A percentile compares a stretch with the other conserved stretches of the same genome.
phyloP scores from a whole-genome alignment of 2,329 filamentous ascomycete species.

The Alternaria dauci region DNA sequence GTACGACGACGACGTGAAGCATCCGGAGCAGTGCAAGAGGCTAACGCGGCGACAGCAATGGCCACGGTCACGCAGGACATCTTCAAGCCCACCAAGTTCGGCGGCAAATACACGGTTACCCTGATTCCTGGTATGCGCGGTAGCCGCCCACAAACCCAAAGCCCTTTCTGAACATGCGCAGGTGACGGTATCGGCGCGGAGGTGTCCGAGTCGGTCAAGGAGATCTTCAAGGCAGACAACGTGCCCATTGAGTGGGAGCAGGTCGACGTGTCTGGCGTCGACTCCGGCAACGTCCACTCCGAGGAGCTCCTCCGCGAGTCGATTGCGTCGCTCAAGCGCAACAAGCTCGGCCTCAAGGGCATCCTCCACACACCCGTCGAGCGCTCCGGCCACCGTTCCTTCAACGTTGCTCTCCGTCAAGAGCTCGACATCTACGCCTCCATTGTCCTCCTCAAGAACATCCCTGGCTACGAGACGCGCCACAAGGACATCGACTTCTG shows the following conservation, averaged over 20 bases:
- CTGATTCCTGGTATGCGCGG: conserved; percentile 81
- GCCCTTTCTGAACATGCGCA: conserved; percentile 46
- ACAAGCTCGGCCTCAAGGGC: conserved; percentile 99
- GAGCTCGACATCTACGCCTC: conserved; percentile 99
- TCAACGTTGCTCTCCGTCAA: conserved; percentile 99
- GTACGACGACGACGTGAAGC: conserved; percentile 53
- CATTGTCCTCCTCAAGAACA: conserved; percentile 99
- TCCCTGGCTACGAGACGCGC: conserved; percentile 96
- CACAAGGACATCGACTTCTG: conserved; percentile 97
- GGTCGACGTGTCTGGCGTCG: conserved; percentile 91
- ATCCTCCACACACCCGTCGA: conserved; percentile 98
- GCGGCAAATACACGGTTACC: conserved; percentile 98
- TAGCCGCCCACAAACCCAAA: conserved; percentile 22
- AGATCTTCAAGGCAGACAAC: conserved; percentile 99
- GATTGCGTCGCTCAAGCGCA: conserved; percentile 93
- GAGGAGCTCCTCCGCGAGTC: conserved; percentile 96
- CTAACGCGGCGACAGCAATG: conserved; percentile 42
- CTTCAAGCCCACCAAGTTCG: conserved; percentile 99
- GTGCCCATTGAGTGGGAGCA: conserved; percentile 99
- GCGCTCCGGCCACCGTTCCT: conserved; percentile 96
- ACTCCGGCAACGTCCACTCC: conserved; percentile 83
- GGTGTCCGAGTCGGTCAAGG: conserved; percentile 97
- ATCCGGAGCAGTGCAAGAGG: conserved; percentile 3
- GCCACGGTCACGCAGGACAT: conserved; percentile 88
- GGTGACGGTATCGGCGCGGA: conserved; percentile 97